Conservation (phyloP, 1,139 yeast species). For the Kodamaea arcana region DNA sequence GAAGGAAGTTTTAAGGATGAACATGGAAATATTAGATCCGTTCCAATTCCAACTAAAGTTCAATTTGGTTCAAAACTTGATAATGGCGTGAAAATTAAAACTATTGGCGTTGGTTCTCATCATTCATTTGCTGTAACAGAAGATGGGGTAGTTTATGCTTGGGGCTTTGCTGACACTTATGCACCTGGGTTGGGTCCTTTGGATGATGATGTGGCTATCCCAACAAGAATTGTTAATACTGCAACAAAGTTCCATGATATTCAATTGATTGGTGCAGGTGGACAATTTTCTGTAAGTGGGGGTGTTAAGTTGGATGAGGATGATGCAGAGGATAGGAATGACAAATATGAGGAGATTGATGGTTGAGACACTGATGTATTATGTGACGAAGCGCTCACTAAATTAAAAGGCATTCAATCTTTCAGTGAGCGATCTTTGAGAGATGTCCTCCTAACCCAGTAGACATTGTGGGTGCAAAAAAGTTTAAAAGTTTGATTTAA, state of each 20-base stretch:
- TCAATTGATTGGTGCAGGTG: slow-evolving; percentile 79
- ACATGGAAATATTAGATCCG: slow-evolving; percentile 79
- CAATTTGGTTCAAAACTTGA: slow-evolving; percentile 24
- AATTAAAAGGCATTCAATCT: too few relatives aligned
- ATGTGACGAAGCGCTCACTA: too few relatives aligned
- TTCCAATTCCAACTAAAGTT: slow-evolving; percentile 77
- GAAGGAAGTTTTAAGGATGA: slow-evolving; percentile 70
- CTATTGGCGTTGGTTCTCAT: slow-evolving; percentile 82
- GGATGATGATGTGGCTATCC: slow-evolving; percentile 83
- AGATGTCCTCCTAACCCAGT: too few relatives aligned
- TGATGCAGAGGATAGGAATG: slow-evolving; percentile 54
- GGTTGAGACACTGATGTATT: too few relatives aligned
- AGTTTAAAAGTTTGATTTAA: background rate
- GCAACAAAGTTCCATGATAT: slow-evolving; percentile 82
- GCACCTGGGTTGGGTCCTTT: slow-evolving; percentile 93
- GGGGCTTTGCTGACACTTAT: slow-evolving; percentile 98
- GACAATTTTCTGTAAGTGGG: slow-evolving; percentile 88
- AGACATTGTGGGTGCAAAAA: too few relatives aligned
- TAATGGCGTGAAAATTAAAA: slow-evolving; percentile 44
- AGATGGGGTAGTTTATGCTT: slow-evolving; percentile 83
- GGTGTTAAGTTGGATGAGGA: slow-evolving; percentile 69
- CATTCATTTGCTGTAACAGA: slow-evolving; percentile 83
- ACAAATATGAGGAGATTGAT: slow-evolving; percentile 44
- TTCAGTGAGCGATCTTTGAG: too few relatives aligned
- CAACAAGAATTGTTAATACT: slow-evolving; percentile 85